A percentile compares a stretch with the other conserved stretches of the same genome.
Evolutionary conservation across 1,284 basidiomycete species (phyloP).

Genomic region (Lignosus rhinocerotis): DNA sequence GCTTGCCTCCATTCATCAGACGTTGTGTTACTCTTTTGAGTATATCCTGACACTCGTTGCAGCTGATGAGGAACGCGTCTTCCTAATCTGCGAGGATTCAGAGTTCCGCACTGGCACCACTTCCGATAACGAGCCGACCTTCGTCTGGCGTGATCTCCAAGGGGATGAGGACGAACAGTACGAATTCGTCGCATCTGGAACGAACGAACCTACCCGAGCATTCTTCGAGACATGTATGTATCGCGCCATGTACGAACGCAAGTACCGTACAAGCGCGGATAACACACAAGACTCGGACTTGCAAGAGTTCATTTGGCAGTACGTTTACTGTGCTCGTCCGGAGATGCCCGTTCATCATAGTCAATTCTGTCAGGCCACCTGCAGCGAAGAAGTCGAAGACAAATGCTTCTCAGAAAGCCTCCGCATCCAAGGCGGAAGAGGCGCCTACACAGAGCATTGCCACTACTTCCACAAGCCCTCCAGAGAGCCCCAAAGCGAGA

Average conservation of each 20-base stretch:
- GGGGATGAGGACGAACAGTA: conserved; percentile 81
- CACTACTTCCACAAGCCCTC: conserved; percentile 22
- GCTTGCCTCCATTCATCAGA: neutral
- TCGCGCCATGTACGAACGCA: conserved; percentile 93
- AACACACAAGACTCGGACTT: conserved; percentile 67
- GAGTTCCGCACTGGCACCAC: conserved; percentile 78
- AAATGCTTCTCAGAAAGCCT: conserved; percentile 28
- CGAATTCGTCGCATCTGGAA: conserved; percentile 79
- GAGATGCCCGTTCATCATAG: neutral
- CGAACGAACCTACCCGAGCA: conserved; percentile 80
- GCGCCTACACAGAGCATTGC: conserved; percentile 11
- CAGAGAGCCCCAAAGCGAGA: conserved; percentile 22
- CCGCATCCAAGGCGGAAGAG: conserved; percentile 24
- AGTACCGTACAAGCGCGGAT: conserved; percentile 76
- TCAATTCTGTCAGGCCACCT: conserved; percentile 36
- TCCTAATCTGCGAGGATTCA: conserved; percentile 88
- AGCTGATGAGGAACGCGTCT: conserved; percentile 92
- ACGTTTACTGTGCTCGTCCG: conserved; percentile 33
- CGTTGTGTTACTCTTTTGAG: neutral
- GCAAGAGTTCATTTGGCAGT: conserved; percentile 80
- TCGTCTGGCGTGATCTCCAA: conserved; percentile 88
- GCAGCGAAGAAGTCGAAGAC: conserved; percentile 29
- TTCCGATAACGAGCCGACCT: conserved; percentile 75
- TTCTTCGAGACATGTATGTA: conserved; percentile 95
- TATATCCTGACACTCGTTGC: conserved; percentile 7